phyloP scores from a whole-genome alignment of 768 basidiomycete species.

The Amanita thiersii region DNA sequence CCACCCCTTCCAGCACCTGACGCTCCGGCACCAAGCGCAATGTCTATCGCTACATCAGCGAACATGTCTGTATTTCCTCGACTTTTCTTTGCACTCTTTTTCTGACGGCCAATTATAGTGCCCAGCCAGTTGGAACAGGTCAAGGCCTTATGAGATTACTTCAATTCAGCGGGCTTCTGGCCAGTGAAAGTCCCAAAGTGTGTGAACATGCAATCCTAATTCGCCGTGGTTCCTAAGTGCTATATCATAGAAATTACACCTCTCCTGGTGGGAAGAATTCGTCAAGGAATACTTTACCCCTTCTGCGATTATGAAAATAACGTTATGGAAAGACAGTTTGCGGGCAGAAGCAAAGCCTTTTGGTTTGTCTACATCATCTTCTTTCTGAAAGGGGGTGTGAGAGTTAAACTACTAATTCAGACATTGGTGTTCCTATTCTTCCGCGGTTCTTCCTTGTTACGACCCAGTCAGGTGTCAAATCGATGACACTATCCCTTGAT shows the following conservation, averaged over 20 bases:
- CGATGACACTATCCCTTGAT: slow-evolving; percentile 74
- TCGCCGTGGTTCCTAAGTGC: background rate
- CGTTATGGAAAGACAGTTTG: slow-evolving; percentile 83
- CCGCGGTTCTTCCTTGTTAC: slow-evolving; percentile 84
- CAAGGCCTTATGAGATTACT: slow-evolving; percentile 59
- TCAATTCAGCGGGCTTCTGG: slow-evolving; percentile 62
- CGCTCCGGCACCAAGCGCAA: slow-evolving; percentile 6
- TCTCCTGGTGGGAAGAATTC: slow-evolving; percentile 60
- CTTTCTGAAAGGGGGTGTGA: slow-evolving; percentile 1
- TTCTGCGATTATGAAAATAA: slow-evolving; percentile 68
- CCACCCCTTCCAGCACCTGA: slow-evolving; percentile 22
- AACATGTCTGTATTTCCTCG: slow-evolving; percentile 7
- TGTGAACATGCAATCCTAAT: slow-evolving; percentile 16
- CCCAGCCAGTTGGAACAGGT: slow-evolving; percentile 38
- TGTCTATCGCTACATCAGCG: slow-evolving; percentile 8
- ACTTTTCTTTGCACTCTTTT: background rate
- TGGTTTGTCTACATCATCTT: slow-evolving; percentile 49
- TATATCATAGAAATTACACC: slow-evolving; percentile 43
- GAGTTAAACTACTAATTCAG: slow-evolving; percentile 27
- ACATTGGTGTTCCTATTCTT: slow-evolving; percentile 72
- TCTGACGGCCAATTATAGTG: slow-evolving; percentile 6
- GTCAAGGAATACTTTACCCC: slow-evolving; percentile 66
- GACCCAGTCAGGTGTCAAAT: slow-evolving; percentile 76
- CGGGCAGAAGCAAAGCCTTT: slow-evolving; percentile 76
- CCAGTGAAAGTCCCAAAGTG: slow-evolving; percentile 42